Evolutionary conservation across 2,329 filamentous ascomycete species (phyloP), one percentile per base, ranked within the genome.

Genomic region (Dendryphion nanum): DNA sequence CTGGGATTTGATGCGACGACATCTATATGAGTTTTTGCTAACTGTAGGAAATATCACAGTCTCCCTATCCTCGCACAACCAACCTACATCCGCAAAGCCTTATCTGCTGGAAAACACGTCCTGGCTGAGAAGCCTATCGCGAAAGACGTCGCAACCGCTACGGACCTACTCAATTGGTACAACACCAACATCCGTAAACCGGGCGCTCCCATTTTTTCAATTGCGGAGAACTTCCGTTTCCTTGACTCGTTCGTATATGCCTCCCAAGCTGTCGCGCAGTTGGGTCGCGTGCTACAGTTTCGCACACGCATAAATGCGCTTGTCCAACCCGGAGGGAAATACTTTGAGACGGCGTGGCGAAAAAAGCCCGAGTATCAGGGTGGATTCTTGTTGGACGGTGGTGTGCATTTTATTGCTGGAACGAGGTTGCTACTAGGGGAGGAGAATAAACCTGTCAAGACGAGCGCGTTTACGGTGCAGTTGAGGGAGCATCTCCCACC

Each of bases 181-280:
- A 47, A 66, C 10, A 47, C 60, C 14, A 69, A 69, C 23, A 67
- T 71, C 40, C 53, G 64, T 31, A 55, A 56, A 5, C 58, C 47
- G 35, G 66, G 64, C 35, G 23, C 10, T n/a, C 75, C 73, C 5
- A 53, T 43, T 10, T 61, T 61, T 41, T 38, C 43, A 5, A 56
- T 90, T 3, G 86, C 83, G 0, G 86, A 90, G 64, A 89, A 90
- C 64, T 85, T 80, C 57, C 76, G 86, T 35, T 89, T 81, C 66
- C 62, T 78, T 38, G 70, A 76, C 19, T 70, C 71, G 8, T 81
- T 80, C 54, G 41, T 63, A 10, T 76, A 75, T 50, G 83, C 72
- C 0, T 66, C 68, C 0, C 51, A 71, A 38, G 67, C 76, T 45
- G 63, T 79, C 6, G 59, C 72, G 43, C 64, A 71, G 33, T 66